A percentile compares a stretch with the other conserved stretches of the same genome.
Conservation (phyloP, 2,329 filamentous ascomycete species). For the Stemphylium lycopersici region DNA sequence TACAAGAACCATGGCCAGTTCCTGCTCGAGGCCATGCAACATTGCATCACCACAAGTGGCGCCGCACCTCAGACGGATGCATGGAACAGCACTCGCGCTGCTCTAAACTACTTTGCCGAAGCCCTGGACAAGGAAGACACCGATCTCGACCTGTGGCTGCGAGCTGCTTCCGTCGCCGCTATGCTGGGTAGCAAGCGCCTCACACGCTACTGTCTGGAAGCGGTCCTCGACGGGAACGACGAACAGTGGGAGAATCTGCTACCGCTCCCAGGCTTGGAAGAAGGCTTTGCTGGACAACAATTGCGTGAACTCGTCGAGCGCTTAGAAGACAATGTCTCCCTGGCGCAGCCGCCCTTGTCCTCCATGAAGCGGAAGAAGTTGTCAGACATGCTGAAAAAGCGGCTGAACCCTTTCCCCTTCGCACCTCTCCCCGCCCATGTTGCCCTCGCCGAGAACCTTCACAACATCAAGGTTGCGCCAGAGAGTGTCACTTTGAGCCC, state of each 20-base stretch:
- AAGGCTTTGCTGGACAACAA: slow-evolving; percentile 46
- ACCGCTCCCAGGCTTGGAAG: slow-evolving; percentile 59
- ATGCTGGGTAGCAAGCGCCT: slow-evolving; percentile 64
- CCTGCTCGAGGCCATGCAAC: slow-evolving; percentile 74
- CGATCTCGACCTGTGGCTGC: slow-evolving; percentile 68
- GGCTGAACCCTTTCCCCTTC: slow-evolving; percentile 60
- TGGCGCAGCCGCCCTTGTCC: slow-evolving; percentile 58
- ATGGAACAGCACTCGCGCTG: slow-evolving; percentile 33
- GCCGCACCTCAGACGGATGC: slow-evolving; percentile 43
- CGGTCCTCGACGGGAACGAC: slow-evolving; percentile 66
- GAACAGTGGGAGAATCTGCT: slow-evolving; percentile 60
- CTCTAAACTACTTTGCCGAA: slow-evolving; percentile 63
- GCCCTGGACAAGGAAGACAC: slow-evolving; percentile 69
- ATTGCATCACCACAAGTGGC: slow-evolving; percentile 50
- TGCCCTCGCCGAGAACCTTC: slow-evolving; percentile 24
- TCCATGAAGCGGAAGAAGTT: slow-evolving; percentile 58
- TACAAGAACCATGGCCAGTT: slow-evolving; percentile 97
- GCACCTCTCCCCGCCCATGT: slow-evolving; percentile 47
- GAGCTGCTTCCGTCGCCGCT: slow-evolving; percentile 63
- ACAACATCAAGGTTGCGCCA: slow-evolving; percentile 33
- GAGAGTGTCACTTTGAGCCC: slow-evolving; percentile 46
- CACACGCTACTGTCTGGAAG: slow-evolving; percentile 67
- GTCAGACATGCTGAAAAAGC: slow-evolving; percentile 58
- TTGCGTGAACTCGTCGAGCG: slow-evolving; percentile 53
- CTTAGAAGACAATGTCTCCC: slow-evolving; percentile 62